Evolutionary conservation across 257 asterid genomes (phyloP), one percentile per base, ranked within the genome.

Genomic region (Dorcoceras hygrometricum): DNA sequence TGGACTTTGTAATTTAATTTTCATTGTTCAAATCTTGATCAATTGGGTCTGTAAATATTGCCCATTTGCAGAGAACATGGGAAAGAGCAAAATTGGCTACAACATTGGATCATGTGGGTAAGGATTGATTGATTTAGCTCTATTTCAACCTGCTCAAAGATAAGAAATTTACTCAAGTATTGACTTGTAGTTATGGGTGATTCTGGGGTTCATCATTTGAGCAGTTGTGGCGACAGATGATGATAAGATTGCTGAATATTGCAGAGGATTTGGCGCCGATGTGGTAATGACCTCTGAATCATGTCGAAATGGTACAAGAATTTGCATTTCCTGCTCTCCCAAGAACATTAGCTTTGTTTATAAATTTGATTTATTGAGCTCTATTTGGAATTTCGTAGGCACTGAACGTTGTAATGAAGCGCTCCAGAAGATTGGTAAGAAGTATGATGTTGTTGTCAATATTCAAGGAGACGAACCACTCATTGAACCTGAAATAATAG

Each of bases 391-490:
- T 22, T 54, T 56, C 36, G n/a, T 53, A 92, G 98, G 97, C 69
- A 84, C 98, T 1, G 96, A 89, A 73, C 85, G 97, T 14, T 89
- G 97, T 79, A 87, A 82, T 27, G 96, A 92, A 82, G 93, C 96
- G 8, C 87, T 87, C 78, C 78, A 77, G 71, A 92, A 83, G 82
- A 81, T 92, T 24, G 82, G 77, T 6, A 81, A 83, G 74, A 67
- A 84, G 71, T 92, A 87, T 31, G 96, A 92, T 54, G 81, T 89
- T 69, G 91, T 89, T 48, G 95, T 87, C 63, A 92, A 92, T 72
- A 92, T 92, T 79, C 96, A 92, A 73, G 97, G 98, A 18, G 98
- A 92, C 73, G 97, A 92, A 68, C 98, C 98, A 27, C 95, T 92
- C 71, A 82, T 92, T 39, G 98, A 92, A 68, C 97, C 96, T 61